Evolutionary conservation across 192 early-diverging fungal genomes (phyloP).

Genomic region (Glomus cerebriforme): DNA sequence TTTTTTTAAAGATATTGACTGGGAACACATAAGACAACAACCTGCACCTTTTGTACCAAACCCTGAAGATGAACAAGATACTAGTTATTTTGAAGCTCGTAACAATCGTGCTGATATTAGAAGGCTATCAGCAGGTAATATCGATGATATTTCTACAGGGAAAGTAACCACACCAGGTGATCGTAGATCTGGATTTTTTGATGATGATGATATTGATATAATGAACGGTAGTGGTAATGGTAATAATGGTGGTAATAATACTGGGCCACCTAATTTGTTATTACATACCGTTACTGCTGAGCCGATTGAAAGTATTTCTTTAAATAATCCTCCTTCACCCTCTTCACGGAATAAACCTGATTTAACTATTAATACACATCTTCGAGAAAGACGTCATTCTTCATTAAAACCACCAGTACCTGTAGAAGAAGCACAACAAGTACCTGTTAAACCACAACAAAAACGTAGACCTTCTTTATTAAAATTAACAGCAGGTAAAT

Average conservation of each 20-base stretch:
- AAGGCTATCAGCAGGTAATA: constrained; percentile 66
- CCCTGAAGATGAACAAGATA: constrained; percentile 80
- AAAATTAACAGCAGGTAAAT: constrained; percentile 3
- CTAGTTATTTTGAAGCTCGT: constrained; percentile 88
- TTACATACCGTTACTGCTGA: not conserved
- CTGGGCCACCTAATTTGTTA: not conserved
- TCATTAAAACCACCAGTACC: constrained; percentile 1
- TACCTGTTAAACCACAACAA: not conserved
- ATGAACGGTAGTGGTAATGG: not conserved
- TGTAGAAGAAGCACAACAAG: not conserved
- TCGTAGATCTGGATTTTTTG: constrained; percentile 19
- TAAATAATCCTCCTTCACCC: not conserved
- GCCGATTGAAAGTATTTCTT: not conserved
- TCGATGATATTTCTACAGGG: constrained; percentile 42
- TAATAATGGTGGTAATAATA: not conserved
- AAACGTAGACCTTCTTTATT: constrained; percentile 31
- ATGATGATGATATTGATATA: not conserved
- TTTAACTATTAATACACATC: constrained; percentile 27
- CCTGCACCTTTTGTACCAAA: constrained; percentile 84
- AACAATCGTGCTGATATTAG: constrained; percentile 81
- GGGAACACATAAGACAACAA: constrained; percentile 74
- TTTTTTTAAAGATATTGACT: constrained; percentile 78
- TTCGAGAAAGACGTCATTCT: constrained; percentile 5
- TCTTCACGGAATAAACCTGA: constrained; percentile 9
- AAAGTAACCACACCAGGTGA: constrained; percentile 4